These are phyloP conservation scores for Ascochyta rabiei DNA, from an alignment of 2,329 filamentous ascomycete species.

Conservation along the genomic window DNA sequence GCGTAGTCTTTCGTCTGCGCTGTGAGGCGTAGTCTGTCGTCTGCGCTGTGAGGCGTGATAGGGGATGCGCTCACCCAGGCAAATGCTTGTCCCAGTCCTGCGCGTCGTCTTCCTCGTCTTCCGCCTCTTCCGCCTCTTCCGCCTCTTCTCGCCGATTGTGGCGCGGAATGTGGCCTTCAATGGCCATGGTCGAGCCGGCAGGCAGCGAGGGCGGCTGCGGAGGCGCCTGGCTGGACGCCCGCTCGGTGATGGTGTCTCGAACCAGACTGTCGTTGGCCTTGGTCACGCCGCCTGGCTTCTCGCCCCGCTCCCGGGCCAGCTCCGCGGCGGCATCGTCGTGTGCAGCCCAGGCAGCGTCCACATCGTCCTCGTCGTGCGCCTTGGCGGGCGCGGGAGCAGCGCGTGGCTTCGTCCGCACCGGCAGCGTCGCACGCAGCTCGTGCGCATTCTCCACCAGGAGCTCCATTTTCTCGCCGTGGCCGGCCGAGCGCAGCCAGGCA, in stretches of 20 bases:
- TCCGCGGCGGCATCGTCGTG: slow-evolving; percentile 45
- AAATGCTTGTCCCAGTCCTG: slow-evolving; percentile 46
- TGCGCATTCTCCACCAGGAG: slow-evolving; percentile 47
- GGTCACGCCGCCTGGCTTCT: slow-evolving; percentile 41
- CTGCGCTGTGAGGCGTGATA: no score
- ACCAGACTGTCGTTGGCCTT: slow-evolving; percentile 43
- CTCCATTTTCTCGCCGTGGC: slow-evolving; percentile 46
- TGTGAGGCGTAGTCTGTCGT: no score
- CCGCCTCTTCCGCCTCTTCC: slow-evolving; percentile 26
- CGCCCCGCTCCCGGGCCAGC: slow-evolving; percentile 54
- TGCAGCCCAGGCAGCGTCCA: slow-evolving; percentile 42
- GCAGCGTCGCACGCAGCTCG: slow-evolving; percentile 35
- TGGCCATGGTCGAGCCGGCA: slow-evolving; percentile 41
- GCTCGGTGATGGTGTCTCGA: slow-evolving; percentile 41
- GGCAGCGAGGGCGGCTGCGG: slow-evolving; percentile 37
- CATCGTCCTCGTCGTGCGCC: slow-evolving; percentile 40
- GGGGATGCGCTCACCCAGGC: slow-evolving; percentile 31
- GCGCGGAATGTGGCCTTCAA: slow-evolving; percentile 47
- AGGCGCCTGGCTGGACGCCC: slow-evolving; percentile 23
- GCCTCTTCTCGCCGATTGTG: slow-evolving; percentile 19
- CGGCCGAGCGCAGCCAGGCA: slow-evolving; percentile 77
- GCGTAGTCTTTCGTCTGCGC: no score
- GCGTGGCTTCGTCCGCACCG: slow-evolving; percentile 35
- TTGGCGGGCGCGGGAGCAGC: slow-evolving; percentile 7
- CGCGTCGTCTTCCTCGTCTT: slow-evolving; percentile 33